Conservation (phyloP, 2,329 filamentous ascomycete species). For the Aureobasidium subglaciale region DNA sequence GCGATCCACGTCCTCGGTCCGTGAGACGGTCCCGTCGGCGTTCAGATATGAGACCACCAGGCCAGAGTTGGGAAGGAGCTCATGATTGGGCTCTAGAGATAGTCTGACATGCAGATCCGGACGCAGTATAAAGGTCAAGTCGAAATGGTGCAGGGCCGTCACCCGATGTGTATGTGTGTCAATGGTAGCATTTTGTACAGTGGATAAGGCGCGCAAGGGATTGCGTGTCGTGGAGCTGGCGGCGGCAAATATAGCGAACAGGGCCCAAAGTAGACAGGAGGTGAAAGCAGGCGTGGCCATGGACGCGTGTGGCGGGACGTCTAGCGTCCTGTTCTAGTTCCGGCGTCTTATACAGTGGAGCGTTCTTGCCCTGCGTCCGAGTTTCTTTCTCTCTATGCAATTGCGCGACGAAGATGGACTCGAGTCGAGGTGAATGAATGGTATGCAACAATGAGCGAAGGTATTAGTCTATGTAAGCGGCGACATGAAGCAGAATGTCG, state of each 20-base stretch:
- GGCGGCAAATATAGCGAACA: constrained; percentile 20
- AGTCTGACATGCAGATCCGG: constrained; percentile 66
- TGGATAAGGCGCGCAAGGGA: constrained; percentile 66
- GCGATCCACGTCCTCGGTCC: constrained; percentile 63
- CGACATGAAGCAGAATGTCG: not conserved
- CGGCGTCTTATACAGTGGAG: not conserved
- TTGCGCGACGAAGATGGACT: not conserved
- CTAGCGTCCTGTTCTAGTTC: not conserved
- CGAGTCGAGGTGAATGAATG: not conserved
- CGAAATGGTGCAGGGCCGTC: constrained; percentile 74
- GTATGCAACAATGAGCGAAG: constrained; percentile 1
- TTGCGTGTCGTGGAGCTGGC: constrained; percentile 60
- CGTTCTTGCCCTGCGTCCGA: not conserved
- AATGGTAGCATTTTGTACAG: constrained; percentile 67
- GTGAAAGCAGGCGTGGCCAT: not conserved
- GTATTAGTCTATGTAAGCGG: not conserved
- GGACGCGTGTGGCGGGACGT: constrained; percentile 2
- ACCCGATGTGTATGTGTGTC: constrained; percentile 72
- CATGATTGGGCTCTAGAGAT: constrained; percentile 80
- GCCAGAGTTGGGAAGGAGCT: constrained; percentile 66
- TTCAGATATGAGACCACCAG: constrained; percentile 67
- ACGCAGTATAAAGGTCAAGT: constrained; percentile 69
- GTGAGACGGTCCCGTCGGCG: constrained; percentile 60
- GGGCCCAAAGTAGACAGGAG: not conserved
- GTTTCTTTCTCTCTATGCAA: not conserved